Evolutionary conservation across 73 alveolate species (phyloP).

Genomic region (Uronychia binucleata): DNA sequence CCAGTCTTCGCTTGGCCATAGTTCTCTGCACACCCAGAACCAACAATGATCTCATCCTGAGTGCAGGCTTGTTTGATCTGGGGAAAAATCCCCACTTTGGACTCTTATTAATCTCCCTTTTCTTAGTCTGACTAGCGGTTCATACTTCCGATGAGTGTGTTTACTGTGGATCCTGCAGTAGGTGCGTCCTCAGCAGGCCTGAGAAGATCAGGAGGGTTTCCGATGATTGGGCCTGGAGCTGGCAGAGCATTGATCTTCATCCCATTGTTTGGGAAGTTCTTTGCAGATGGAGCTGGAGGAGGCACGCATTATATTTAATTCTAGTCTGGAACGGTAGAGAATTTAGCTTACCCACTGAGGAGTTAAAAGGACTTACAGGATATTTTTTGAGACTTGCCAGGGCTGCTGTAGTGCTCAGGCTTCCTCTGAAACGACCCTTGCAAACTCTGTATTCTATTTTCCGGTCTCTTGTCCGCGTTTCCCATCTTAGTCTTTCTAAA

Average conservation of each 20-base stretch:
- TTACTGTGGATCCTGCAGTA: too few species aligned
- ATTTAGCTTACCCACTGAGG: background rate
- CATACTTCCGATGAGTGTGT: too few species aligned
- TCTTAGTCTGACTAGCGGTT: background rate
- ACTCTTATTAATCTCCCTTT: background rate
- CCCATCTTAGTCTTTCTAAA: background rate
- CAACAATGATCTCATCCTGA: background rate
- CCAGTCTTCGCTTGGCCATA: background rate
- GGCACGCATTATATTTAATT: background rate
- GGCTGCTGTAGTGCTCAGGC: background rate
- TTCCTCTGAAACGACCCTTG: background rate
- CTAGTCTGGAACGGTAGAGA: background rate
- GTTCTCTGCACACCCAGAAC: background rate
- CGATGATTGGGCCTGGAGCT: too few species aligned
- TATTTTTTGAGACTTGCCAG: background rate
- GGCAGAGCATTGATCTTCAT: background rate
- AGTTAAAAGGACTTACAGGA: background rate
- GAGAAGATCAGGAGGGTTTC: too few species aligned
- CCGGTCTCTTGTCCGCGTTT: background rate
- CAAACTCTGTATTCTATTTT: background rate
- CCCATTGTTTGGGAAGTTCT: background rate
- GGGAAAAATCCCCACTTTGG: background rate
- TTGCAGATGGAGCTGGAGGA: background rate
- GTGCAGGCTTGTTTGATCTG: background rate
- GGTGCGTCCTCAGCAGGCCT: too few species aligned